Evolutionary conservation across 2,329 filamentous ascomycete genomes (phyloP), one percentile per base, ranked within the genome.

Genomic region (Ascochyta pisi): DNA sequence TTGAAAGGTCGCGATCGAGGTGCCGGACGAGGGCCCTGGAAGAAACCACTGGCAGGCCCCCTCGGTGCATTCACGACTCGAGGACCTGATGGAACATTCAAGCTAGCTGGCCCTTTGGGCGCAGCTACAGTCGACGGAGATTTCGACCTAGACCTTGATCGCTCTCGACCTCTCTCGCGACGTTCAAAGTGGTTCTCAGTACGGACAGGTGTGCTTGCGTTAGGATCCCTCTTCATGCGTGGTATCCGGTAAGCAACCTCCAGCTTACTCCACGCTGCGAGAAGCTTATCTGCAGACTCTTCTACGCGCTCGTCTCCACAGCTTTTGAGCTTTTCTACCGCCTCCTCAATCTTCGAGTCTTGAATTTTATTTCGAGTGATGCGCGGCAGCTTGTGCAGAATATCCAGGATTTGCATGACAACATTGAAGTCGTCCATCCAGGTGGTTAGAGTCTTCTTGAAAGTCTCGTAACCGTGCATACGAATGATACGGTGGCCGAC

Each of bases 321-420:
- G 12, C 78, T 78, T 1, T 82, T 84, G 47, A 98, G 79, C 3
- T 84, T 83, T 67, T 91, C 82, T 38, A 99, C 84, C 0, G 89
- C 89, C 2, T 87, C 83, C 74, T 98, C 95, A 59, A 99, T 97
- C 68, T 96, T 96, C 8, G 95, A 96, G 69, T 96, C 93, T 63
- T 91, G 88, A 55, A 99, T 97, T 78, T 99, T 99, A 81, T 99
- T 99, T 57, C 92, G 89, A 19, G 95, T 98, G 45, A 98, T 81
- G 9, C 94, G 89, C 0, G 95, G 95, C 62, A 98, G 89, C 61
- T 88, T 89, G 75, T 96, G 89, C 19, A 99, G 84, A 51, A 99
- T 92, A 62, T 95, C 89, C 60, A 99, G 82, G 26, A 96, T 88
- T 76, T 98, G 95, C 59, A 96, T 79, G 34, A 96, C 86, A 26